phyloP scores from a whole-genome alignment of 2,329 filamentous ascomycete species.

The Cladosporium phlei region DNA sequence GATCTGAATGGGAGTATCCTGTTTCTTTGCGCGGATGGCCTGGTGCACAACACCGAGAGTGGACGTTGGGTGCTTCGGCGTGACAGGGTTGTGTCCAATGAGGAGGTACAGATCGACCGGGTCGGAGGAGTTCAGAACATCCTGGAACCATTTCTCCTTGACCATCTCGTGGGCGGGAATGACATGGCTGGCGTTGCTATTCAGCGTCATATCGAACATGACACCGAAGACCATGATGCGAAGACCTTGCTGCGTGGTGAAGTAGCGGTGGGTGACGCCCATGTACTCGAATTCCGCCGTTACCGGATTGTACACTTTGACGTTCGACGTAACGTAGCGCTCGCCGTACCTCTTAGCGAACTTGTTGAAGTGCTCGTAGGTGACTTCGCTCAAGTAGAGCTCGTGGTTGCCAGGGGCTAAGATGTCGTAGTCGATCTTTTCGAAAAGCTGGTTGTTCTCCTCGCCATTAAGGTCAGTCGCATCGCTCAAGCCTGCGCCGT shows the following conservation, averaged over 20 bases:
- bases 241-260: slow-evolving; percentile 45
- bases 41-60: slow-evolving; percentile 50
- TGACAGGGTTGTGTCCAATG: slow-evolving; percentile 58
- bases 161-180: slow-evolving; percentile 51
- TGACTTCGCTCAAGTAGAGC: slow-evolving; percentile 58
- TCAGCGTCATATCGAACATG: slow-evolving; percentile 49
- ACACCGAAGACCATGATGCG: slow-evolving; percentile 52
- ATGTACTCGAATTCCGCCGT: slow-evolving; percentile 44
- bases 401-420: slow-evolving; percentile 56
- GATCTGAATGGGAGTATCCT: slow-evolving; percentile 57
- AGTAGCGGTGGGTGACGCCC: slow-evolving; percentile 47
- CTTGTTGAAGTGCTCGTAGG: slow-evolving; percentile 57
- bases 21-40: slow-evolving; percentile 54
- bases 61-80: slow-evolving; percentile 40
- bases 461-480: slow-evolving; percentile 54
- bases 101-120: slow-evolving; percentile 61
- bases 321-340: slow-evolving; percentile 51
- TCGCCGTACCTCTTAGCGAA: slow-evolving; percentile 56
- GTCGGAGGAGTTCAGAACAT: slow-evolving; percentile 50
- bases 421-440: slow-evolving; percentile 51
- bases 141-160: slow-evolving; percentile 56
- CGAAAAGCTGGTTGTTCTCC: slow-evolving; percentile 50
- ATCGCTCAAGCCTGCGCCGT: slow-evolving; percentile 60
- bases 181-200: slow-evolving; percentile 58
- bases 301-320: slow-evolving; percentile 44